Evolutionary conservation across 148 eudicot species (phyloP), one percentile per base, ranked within the genome.

Genomic region (Talinum fruticosum): DNA sequence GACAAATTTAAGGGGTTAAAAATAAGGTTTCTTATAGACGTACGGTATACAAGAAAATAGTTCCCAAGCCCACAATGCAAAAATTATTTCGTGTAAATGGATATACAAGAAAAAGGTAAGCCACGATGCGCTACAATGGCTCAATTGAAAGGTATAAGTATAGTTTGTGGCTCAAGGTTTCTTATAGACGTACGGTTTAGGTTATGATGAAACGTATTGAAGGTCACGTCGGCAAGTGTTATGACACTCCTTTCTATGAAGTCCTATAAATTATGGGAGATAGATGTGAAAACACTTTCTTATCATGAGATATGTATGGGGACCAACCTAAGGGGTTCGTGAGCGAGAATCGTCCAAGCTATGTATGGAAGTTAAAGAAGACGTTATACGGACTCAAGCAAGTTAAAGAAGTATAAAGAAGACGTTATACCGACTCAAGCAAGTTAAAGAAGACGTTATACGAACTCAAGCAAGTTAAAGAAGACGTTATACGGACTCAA

Each of bases 351-450:
- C 1, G 16, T 16, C 71, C 10, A 23, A 23, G 45, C 62, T 32
- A 49, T 74, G 75, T 80, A 14, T 80, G 78, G 57, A 80, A 80
- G 69, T n/a, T 75, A 2, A 47, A 67, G 65, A 74, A 79, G 35
- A 77, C 82, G 2, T 45, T 66, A 5, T 79, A 74, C 49, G 78
- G 82, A 10, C 53, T 74, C 3, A 73, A 79, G 66, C 73, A 73
- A 26, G 38, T 59, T 67, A 44, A 75, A 51, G 36, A 57, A 21
- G 75, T 41, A 15, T 75, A 41, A 4, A 24, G 72, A 41, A 71
- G 79, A 21, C 57, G 57, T 38, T 28, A 12, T 0, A 32, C 61
- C 19, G 41, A 38, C 44, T 38, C 44, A 4, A n/a, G n/a, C 74
- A 80, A 80, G 69, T n/a, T 75, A 2, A 47, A 67, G 65, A 74